Evolutionary conservation across 2,329 filamentous ascomycete species (phyloP).

Genomic region (Helotiales sp.): DNA sequence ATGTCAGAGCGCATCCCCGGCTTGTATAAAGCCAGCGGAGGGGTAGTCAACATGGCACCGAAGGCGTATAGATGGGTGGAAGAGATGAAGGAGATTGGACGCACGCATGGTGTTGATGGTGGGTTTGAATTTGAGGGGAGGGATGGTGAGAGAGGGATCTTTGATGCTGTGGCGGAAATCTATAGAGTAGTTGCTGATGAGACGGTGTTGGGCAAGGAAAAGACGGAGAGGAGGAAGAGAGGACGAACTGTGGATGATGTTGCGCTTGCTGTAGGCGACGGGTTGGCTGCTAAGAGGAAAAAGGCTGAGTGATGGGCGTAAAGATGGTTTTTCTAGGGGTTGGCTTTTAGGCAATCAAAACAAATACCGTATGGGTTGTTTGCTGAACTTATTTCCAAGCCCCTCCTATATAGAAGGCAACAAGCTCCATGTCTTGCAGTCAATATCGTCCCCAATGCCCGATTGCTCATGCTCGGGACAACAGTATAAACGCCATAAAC

Average conservation of each 20-base stretch:
- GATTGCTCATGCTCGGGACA: too few relatives aligned
- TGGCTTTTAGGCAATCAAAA: too few relatives aligned
- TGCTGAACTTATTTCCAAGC: too few relatives aligned
- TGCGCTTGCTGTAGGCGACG: conserved; percentile 54
- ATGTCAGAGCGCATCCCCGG: conserved; percentile 56
- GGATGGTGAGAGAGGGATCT: conserved; percentile 51
- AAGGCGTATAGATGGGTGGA: conserved; percentile 77
- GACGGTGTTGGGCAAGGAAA: conserved; percentile 63
- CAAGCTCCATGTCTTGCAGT: too few relatives aligned
- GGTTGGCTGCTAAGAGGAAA: conserved; percentile 52
- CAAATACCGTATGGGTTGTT: too few relatives aligned
- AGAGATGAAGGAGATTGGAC: conserved; percentile 78
- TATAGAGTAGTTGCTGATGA: conserved; percentile 67
- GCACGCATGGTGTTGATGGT: conserved; percentile 67
- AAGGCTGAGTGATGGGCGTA: conserved; percentile 39
- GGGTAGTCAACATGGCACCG: conserved; percentile 65
- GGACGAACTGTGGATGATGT: conserved; percentile 64
- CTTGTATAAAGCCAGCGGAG: conserved; percentile 52
- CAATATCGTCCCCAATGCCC: too few relatives aligned
- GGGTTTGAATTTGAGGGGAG: conserved; percentile 54
- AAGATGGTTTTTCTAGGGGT: too few relatives aligned
- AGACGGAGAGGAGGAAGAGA: conserved; percentile 58
- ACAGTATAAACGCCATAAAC: too few relatives aligned
- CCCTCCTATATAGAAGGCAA: too few relatives aligned
- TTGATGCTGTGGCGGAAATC: conserved; percentile 63